Evolutionary conservation across 805 yeast species (phyloP), one percentile per base, ranked within the genome.

Genomic region (Kazachstania kunashirensis): DNA sequence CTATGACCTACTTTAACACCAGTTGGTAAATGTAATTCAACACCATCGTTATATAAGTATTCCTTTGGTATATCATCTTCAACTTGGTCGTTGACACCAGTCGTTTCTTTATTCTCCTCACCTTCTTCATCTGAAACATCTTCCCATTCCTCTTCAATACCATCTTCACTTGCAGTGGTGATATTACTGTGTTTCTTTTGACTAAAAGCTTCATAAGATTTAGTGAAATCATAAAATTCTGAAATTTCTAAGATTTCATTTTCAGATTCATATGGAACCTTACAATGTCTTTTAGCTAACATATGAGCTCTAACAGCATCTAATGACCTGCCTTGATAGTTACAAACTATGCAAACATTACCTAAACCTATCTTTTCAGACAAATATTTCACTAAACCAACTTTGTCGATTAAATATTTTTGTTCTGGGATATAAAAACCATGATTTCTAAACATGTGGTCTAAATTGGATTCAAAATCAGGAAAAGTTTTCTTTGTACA

Each of bases 341-440:
- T 67, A 58, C 98, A 92, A 23, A 71, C 73, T 38, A 92, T 65
- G 59, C 98, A 92, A 43, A 88, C 73, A 49, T 86, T 86, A 35
- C 98, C 98, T 35, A 84, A 71, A 15, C 95, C 92, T 41, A 92
- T 75, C 60, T 92, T 92, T 57, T 92, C 97, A 14, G 86, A 80
- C 46, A 92, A 64, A 52, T 92, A 92, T 10, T 61, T 56, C 11
- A 92, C 66, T 25, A 92, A 67, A 0, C 98, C 97, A 25, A 62
- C 70, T 44, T 71, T 70, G 52, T 89, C 84, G 1, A 64, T 68
- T 31, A 92, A 67, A 53, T 73, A 92, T 37, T 70, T 71, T 43
- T 66, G 71, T 58, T 92, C 98, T 1, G 99, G 99, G 15, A 92
- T 71, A 45, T 77, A 88, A 40, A 92, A 71, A 2, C 97, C 97